phyloP scores from a whole-genome alignment of 2,329 filamentous ascomycete genomes.

The Cladosporium phlei region DNA sequence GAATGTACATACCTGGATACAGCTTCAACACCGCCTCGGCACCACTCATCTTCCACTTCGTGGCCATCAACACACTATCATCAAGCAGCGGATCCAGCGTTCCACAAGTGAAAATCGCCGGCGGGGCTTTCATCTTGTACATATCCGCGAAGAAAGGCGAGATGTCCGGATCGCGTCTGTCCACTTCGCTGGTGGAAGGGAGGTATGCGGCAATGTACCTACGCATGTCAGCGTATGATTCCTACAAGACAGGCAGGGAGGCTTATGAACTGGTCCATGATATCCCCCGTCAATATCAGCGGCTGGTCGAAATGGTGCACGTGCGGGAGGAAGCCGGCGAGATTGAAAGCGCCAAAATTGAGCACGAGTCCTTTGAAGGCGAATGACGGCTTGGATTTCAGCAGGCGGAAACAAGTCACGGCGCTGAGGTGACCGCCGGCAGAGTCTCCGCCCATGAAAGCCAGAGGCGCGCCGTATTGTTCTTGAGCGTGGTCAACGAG shows the following conservation, averaged over 20 bases:
- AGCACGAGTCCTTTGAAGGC: slow-evolving; percentile 48
- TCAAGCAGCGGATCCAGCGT: slow-evolving; percentile 52
- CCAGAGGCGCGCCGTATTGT: slow-evolving; percentile 38
- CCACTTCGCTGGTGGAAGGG: slow-evolving; percentile 37
- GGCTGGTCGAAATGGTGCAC: slow-evolving; percentile 37
- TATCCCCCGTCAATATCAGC: slow-evolving; percentile 43
- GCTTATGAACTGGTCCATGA: slow-evolving; percentile 37
- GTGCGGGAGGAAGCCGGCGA: slow-evolving; percentile 42
- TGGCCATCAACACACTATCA: slow-evolving; percentile 50
- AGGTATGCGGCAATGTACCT: slow-evolving; percentile 44
- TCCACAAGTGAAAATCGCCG: slow-evolving; percentile 51
- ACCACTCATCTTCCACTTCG: slow-evolving; percentile 51
- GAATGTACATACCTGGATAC: slow-evolving; percentile 35
- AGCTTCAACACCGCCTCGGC: slow-evolving; percentile 50
- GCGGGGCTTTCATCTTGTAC: slow-evolving; percentile 39
- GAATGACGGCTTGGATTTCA: slow-evolving; percentile 37
- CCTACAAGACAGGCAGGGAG: neutral
- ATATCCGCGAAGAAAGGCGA: slow-evolving; percentile 49
- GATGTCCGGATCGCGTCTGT: slow-evolving; percentile 43
- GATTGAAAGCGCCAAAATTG: slow-evolving; percentile 50
- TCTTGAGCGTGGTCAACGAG: slow-evolving; percentile 45
- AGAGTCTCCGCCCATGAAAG: slow-evolving; percentile 46
- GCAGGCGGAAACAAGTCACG: slow-evolving; percentile 45
- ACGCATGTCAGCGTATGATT: slow-evolving; percentile 3
- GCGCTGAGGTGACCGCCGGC: slow-evolving; percentile 50